Base-by-base conservation (phyloP, 1,284 basidiomycete species). In the Malassezia yamatoensis region DNA sequence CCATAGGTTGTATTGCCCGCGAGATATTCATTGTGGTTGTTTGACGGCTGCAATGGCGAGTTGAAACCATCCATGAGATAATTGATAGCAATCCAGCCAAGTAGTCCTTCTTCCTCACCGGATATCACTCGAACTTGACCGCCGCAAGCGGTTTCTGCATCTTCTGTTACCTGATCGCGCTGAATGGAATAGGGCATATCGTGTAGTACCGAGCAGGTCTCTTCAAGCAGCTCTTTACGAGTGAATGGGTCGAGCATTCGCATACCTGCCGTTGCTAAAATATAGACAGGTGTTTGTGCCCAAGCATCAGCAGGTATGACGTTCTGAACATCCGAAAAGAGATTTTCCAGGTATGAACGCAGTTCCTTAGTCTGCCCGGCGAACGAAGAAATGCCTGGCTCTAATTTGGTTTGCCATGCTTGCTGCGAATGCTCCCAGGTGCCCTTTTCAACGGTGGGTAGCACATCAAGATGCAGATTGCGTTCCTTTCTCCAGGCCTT, bases 31-130 rank as follows among this genome's bases (percentile, higher is more conserved):
- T 12, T 21, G 10, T 5, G 12, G 5, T 3, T 15, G 8, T 49
- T 40, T 5, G 37, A 29, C 29, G 12, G 15, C 21, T 12, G 13
- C 37, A 21, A 15, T 29, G 24, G 24, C 24, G 24, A 29, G 10
- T 81, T 80, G 73, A 99, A 99, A 1, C 91, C 93, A 71, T 98
- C 88, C 90, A 96, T 94, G 42, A 98, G 84, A 75, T 99, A 98
- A 76, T 98, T 99, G 72, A 96, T 89, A 0, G 91, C 64, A 53
- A 99, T 89, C 94, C 94, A 99, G 1, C 94, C 94, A 75, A 93
- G 94, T 45, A 96, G 78, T 0, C 94, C 94, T 72, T 99, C 94
- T 75, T 98, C 93, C 76, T 98, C 91, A 49, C 94, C 94, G 1
- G 88, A 87, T 68, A 98, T 98, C 66, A 98, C 89, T 54, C 88